Evolutionary conservation across 768 basidiomycete genomes (phyloP).

Genomic region (Podaxis sp.): DNA sequence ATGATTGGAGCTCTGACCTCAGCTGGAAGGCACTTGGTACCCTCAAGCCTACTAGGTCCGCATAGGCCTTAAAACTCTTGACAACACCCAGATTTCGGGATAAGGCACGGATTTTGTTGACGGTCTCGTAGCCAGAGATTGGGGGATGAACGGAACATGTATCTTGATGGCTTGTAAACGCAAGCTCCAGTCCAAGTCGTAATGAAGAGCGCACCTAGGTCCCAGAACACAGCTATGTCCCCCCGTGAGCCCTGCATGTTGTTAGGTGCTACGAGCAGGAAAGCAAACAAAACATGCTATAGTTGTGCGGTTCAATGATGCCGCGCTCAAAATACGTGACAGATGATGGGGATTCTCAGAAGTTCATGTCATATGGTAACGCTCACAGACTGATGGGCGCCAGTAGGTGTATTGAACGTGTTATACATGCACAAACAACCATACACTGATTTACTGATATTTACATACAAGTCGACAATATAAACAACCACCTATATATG

Average conservation of each 20-base stretch:
- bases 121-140: constrained; percentile 8
- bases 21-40: neutral
- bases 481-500: neutral
- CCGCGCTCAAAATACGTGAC: neutral
- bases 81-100: constrained; percentile 10
- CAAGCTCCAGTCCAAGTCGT: neutral
- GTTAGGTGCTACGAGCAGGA: neutral
- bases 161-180: neutral
- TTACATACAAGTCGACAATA: neutral
- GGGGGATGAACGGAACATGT: neutral
- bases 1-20: constrained; percentile 17
- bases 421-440: neutral
- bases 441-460: neutral
- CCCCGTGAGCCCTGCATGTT: neutral
- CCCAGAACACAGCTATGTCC: constrained; percentile 13
- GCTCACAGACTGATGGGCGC: too few species aligned
- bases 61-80: constrained; percentile 15
- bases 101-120: constrained; percentile 6
- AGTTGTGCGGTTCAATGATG: neutral
- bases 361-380: neutral
- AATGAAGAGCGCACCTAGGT: constrained; percentile 2
- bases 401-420: neutral
- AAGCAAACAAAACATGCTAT: neutral
- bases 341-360: neutral
- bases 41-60: constrained; percentile 4